Evolutionary conservation across 1,284 basidiomycete species (phyloP), one percentile per base, ranked within the genome.

Genomic region (Ceratobasidium sp.): DNA sequence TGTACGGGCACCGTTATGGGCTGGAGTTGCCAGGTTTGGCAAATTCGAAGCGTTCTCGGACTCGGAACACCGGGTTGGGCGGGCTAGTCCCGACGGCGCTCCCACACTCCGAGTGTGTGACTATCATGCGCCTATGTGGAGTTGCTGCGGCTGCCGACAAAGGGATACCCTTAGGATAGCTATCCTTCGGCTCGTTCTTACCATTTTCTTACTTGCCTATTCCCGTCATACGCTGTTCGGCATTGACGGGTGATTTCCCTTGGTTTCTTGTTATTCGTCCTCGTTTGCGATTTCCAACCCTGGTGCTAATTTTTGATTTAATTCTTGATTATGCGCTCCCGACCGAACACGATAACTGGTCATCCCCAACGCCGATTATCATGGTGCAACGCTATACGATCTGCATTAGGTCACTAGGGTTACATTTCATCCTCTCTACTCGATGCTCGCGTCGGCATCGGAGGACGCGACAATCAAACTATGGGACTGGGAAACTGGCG

Each of bases 401-500:
- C 36, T 48, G 36, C 36, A 51, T 30, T 62, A 72, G 70, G 70
- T 96, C 73, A 93, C 90, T 23, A 84, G 87, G 54, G 87, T 96
- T 51, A 87, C 92, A 2, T 96, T 96, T 79, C 94, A 96, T 79
- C 95, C 94, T 0, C 84, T 88, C 36, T 96, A 93, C 82, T 93
- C 89, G 48, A 83, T 92, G 16, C 80, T 96, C 38, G 94, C 92
- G 11, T 91, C 89, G 36, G 93, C 92, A 5, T 92, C 91, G 76
- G 94, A 95, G 78, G 94, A 96, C 78, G 85, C 91, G 44, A 94
- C 89, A 1, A 86, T 96, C 77, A 96, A 96, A 82, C 87, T 96
- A 63, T 96, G 94, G 94, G 94, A 96, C 79, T 96, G 94, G 94
- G 94, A 96, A 79, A 92, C 92, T 46, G 94, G 94, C 30, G 94